phyloP scores from a whole-genome alignment of 768 basidiomycete genomes.

The Exidia glandulosa region DNA sequence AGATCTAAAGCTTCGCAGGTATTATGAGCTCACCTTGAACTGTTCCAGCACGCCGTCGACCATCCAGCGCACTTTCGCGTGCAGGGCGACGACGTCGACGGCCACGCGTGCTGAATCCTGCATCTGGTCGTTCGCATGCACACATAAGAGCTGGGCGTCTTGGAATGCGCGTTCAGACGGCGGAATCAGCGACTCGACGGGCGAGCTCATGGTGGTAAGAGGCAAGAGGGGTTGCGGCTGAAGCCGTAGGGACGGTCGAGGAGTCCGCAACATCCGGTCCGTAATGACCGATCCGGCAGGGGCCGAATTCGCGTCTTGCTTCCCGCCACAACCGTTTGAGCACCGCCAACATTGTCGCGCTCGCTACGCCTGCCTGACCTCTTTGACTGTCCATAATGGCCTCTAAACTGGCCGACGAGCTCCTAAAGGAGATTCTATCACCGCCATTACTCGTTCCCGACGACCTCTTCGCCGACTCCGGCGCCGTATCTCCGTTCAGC shows the following conservation, averaged over 20 bases:
- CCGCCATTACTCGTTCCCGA: background rate
- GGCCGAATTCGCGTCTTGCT: no score
- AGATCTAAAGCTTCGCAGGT: background rate
- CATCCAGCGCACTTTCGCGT: constrained; percentile 74
- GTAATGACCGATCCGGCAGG: no score
- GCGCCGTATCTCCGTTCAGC: background rate
- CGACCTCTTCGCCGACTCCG: background rate
- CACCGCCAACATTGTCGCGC: no score
- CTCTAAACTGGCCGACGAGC: background rate
- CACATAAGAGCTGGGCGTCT: constrained; percentile 66
- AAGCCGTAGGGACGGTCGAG: no score
- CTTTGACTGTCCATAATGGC: no score
- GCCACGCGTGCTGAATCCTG: constrained; percentile 54
- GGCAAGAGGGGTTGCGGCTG: no score
- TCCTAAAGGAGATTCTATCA: background rate
- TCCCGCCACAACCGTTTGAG: no score
- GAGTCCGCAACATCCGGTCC: no score
- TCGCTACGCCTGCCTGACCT: no score
- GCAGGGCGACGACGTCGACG: constrained; percentile 63
- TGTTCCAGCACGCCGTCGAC: constrained; percentile 65
- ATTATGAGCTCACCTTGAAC: constrained; percentile 43
- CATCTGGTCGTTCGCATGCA: constrained; percentile 50
- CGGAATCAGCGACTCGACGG: constrained; percentile 51
- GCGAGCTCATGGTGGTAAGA: background rate
- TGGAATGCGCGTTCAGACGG: constrained; percentile 78